Evolutionary conservation across 805 yeast species (phyloP).

Genomic region (Debaryomyces maramus): DNA sequence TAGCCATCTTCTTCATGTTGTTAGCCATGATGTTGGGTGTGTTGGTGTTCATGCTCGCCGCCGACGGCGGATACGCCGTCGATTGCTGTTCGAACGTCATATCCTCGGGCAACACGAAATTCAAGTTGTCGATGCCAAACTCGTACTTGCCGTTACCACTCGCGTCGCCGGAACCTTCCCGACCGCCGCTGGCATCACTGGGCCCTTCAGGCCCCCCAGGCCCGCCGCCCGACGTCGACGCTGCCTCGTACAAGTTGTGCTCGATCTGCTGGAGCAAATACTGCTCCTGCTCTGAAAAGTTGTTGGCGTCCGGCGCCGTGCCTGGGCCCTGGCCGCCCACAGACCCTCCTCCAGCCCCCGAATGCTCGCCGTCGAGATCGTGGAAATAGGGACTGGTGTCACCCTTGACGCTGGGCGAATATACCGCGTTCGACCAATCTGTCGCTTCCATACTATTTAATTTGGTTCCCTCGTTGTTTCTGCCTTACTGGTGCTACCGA

Average conservation of each 20-base stretch:
- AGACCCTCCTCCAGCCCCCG: not conserved
- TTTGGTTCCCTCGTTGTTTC: not conserved
- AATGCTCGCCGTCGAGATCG: constrained; percentile 12
- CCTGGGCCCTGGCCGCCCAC: not conserved
- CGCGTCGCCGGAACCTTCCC: not conserved
- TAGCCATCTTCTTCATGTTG: constrained; percentile 1
- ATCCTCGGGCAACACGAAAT: constrained; percentile 25
- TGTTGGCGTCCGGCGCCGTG: constrained; percentile 3
- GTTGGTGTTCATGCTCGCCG: constrained; percentile 14
- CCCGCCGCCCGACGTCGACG: not conserved
- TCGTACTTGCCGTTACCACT: constrained; percentile 17
- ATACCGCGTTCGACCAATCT: constrained; percentile 15
- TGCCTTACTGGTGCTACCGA: not conserved
- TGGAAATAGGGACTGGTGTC: constrained; percentile 15
- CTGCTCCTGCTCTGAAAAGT: constrained; percentile 26
- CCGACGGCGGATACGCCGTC: constrained; percentile 29
- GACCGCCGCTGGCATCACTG: constrained; percentile 1
- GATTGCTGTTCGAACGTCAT: constrained; percentile 14
- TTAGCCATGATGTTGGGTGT: constrained; percentile 27
- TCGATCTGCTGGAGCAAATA: constrained; percentile 31
- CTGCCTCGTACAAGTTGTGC: constrained; percentile 24
- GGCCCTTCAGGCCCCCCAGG: not conserved
- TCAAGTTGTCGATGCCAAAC: constrained; percentile 23
- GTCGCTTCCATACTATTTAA: constrained; percentile 15
- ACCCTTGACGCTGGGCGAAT: constrained; percentile 12